phyloP scores from a whole-genome alignment of 805 yeast species.

The Metschnikowia drakensbergensis region DNA sequence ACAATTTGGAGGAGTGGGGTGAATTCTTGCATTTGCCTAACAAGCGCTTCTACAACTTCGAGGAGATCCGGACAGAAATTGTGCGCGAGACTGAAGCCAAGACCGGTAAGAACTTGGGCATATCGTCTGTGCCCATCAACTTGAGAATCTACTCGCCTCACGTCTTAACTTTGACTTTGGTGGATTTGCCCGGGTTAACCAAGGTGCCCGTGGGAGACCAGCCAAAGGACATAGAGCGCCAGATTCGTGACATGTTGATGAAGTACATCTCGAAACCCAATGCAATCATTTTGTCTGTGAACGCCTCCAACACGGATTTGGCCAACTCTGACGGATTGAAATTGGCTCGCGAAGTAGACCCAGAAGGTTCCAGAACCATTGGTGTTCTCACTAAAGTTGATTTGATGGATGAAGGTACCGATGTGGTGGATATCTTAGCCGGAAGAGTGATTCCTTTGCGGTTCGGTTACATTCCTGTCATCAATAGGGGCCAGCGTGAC shows the following conservation, averaged over 20 bases:
- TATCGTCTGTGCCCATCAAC: constrained; percentile 88
- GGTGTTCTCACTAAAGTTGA: constrained; percentile 97
- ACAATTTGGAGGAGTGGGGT: constrained; percentile 90
- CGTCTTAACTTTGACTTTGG: constrained; percentile 88
- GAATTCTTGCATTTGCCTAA: constrained; percentile 93
- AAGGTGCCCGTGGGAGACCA: constrained; percentile 99
- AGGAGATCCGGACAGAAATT: constrained; percentile 85
- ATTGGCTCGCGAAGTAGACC: constrained; percentile 96
- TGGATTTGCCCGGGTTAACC: constrained; percentile 95
- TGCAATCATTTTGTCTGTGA: constrained; percentile 89
- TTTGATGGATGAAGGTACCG: constrained; percentile 97
- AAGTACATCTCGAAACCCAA: constrained; percentile 94
- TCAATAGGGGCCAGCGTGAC: constrained; percentile 90
- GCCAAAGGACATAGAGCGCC: constrained; percentile 94
- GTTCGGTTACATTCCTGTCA: constrained; percentile 95
- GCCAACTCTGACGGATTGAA: constrained; percentile 96
- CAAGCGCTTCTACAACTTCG: constrained; percentile 80
- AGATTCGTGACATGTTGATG: constrained; percentile 88
- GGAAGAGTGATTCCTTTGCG: constrained; percentile 94
- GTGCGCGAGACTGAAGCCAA: constrained; percentile 86
- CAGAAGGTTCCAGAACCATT: constrained; percentile 91
- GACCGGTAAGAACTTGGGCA: constrained; percentile 80
- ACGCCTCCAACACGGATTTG: constrained; percentile 82
- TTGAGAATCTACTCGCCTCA: constrained; percentile 91
- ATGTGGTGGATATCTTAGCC: constrained; percentile 90